phyloP scores from a whole-genome alignment of 169 alveolate genomes.

The Eimeria sp. region DNA sequence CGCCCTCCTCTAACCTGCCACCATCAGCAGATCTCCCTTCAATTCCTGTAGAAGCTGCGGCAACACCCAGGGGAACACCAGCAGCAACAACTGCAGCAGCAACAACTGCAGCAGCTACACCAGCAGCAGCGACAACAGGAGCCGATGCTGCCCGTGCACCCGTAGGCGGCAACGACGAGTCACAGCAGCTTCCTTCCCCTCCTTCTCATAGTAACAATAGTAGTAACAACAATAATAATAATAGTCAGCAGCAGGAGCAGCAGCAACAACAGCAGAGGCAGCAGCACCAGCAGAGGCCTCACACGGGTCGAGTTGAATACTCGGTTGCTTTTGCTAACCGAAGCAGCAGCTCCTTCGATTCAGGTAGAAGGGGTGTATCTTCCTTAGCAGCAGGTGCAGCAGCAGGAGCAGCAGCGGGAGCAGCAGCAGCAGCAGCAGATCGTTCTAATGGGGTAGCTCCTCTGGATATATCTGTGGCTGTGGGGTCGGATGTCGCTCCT shows the following conservation, averaged over 20 bases:
- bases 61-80: background rate
- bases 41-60: background rate
- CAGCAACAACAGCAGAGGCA: conserved; percentile 12
- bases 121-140: background rate
- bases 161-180: background rate
- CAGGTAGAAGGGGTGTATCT: background rate
- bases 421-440: background rate
- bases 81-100: conserved; percentile 45
- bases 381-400: conserved; percentile 4
- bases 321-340: background rate
- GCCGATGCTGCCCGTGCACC: background rate
- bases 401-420: background rate
- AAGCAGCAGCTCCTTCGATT: background rate
- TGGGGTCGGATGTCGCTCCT: background rate
- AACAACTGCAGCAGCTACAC: background rate
- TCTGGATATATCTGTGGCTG: background rate
- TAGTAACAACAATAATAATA: background rate
- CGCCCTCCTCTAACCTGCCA: background rate
- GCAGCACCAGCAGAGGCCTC: conserved; percentile 19
- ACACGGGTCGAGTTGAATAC: background rate
- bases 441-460: background rate
- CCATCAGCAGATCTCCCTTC: conserved; percentile 11
- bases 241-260: background rate
- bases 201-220: background rate
- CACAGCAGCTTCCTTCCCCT: background rate